These are phyloP conservation scores for Talaromyces verruculosus DNA, from an alignment of 2,329 filamentous ascomycete genomes.

Conservation along the genomic window DNA sequence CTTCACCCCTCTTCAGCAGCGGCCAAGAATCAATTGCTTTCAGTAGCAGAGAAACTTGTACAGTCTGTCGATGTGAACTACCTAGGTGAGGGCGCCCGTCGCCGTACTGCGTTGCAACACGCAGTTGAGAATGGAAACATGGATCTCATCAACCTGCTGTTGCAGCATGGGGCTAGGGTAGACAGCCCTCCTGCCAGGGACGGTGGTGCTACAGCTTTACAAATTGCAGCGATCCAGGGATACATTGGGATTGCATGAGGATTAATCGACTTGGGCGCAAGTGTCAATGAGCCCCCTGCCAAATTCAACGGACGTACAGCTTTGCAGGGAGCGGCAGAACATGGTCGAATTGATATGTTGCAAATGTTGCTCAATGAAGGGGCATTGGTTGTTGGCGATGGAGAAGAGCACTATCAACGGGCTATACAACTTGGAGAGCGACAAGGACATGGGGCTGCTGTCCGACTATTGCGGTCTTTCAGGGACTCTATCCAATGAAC, in stretches of 20 bases:
- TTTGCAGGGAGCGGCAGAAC: conserved; percentile 28
- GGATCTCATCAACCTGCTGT: not conserved
- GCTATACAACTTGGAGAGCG: not conserved
- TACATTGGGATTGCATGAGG: not conserved
- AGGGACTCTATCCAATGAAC: not conserved
- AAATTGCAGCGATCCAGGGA: not conserved
- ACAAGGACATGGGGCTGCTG: not conserved
- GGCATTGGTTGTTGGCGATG: conserved; percentile 4
- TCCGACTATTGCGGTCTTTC: not conserved
- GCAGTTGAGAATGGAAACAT: conserved; percentile 10
- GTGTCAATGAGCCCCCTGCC: not conserved
- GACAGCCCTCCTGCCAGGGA: conserved; percentile 16
- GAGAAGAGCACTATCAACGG: not conserved
- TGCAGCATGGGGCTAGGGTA: conserved; percentile 17
- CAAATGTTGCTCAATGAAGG: conserved; percentile 20
- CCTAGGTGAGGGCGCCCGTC: not conserved
- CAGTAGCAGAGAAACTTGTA: not conserved
- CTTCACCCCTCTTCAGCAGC: not conserved
- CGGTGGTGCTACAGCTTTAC: not conserved
- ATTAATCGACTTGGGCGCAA: not conserved
- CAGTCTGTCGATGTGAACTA: not conserved
- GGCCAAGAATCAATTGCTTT: not conserved
- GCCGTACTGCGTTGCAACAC: not conserved
- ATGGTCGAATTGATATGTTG: conserved; percentile 24
- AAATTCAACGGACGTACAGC: conserved; percentile 25